Conservation (phyloP, 768 basidiomycete genomes). For the Ramaria sp. region DNA sequence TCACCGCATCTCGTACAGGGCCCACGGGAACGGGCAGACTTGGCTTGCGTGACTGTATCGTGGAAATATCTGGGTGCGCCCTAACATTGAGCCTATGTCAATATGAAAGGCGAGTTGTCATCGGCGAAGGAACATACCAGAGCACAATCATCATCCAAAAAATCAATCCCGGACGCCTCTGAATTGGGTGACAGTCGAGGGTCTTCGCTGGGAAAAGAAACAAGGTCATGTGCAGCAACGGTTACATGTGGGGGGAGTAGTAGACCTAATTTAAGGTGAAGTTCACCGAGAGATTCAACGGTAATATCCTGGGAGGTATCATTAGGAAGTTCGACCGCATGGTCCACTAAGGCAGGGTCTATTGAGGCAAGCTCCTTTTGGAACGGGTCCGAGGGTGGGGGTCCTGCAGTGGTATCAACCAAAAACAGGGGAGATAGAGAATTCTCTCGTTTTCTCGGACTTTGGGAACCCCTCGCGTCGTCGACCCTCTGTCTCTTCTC, state of each 20-base stretch:
- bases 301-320: no score
- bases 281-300: not conserved
- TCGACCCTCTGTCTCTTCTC: not conserved
- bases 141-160: constrained; percentile 53
- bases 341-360: not conserved
- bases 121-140: not conserved
- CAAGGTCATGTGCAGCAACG: constrained; percentile 40
- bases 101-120: constrained; percentile 34
- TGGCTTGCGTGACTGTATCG: constrained; percentile 28
- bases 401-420: not conserved
- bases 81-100: not conserved
- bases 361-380: not conserved
- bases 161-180: constrained; percentile 41
- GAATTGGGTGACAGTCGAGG: constrained; percentile 5
- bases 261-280: constrained; percentile 25
- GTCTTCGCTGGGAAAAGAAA: constrained; percentile 29
- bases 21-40: constrained; percentile 28
- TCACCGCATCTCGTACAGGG: constrained; percentile 76
- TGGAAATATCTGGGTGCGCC: constrained; percentile 49
- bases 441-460: not conserved
- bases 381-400: not conserved
- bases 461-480: not conserved
- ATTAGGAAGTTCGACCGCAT: not conserved
- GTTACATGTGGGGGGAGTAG: constrained; percentile 64
- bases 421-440: not conserved